Base-by-base conservation (phyloP, 352 stramenopile genomes). In the Blastocystis sp. region DNA sequence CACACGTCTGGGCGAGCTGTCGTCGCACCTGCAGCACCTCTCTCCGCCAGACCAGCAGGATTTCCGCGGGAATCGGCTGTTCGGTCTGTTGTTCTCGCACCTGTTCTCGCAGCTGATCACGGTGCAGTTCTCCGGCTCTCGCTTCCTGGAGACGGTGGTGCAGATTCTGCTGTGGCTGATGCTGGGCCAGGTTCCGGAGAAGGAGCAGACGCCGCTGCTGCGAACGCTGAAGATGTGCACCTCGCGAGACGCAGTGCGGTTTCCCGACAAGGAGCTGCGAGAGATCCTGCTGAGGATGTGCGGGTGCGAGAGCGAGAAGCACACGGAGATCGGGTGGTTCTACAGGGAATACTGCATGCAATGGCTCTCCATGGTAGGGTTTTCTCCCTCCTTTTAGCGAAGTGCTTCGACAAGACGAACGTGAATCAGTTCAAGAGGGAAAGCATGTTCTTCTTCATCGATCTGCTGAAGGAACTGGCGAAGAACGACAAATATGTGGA, bases 321-420 rank as follows among this genome's bases (percentile, higher is more conserved):
- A 26, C 24, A 65, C 70, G 70, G 11, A 20, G n/a, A 65, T 81
- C 54, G 70, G 39, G 26, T 81, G 70, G 70, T 64, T 81, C 70
- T 81, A 81, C 41, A 13, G 70, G 9, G 70, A 81, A 39, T 81
- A 81, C 47, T 81, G 70, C 54, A 65, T 81, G 47, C 20, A 59
- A 39, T 81, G 70, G 70, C 26, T 81, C 5, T 18, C 37, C 13
- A 41, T 47, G 11, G 63, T 73, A 37, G 20, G 63, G 8, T 26
- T 13, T 26, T 7, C 11, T 7, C 9, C 26, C 4, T 20, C 9
- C 0, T 11, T n/a, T 73, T 7, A 73, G 30, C 8, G 34, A 30
- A 81, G 70, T 81, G 43, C 20, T 47, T 81, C 18, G 41, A 43
- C 11, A 62, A 56, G 39, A 64, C 26, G 41, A 81, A 81, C 47